Evolutionary conservation across 306 rosid species (phyloP).

Genomic region (Prunus kanzakura): DNA sequence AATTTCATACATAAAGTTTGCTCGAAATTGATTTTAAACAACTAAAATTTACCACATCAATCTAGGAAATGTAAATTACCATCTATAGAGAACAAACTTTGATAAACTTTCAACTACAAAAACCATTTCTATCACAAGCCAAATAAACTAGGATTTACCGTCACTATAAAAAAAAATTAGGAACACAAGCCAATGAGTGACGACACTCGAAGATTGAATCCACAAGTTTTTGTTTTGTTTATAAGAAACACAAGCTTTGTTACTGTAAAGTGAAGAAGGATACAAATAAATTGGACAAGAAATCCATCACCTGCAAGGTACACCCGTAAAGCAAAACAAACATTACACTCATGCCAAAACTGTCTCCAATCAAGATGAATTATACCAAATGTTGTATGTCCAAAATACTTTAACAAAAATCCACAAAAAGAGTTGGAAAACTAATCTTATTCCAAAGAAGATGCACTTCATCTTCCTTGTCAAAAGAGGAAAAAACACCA

Average conservation of each 20-base stretch:
- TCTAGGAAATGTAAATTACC: background rate
- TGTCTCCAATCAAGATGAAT: background rate
- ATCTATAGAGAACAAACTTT: background rate
- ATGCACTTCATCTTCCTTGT: background rate
- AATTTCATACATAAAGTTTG: background rate
- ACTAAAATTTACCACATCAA: background rate
- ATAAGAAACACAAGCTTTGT: background rate
- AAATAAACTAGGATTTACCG: background rate
- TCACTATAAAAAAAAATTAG: background rate
- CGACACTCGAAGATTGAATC: constrained; percentile 9
- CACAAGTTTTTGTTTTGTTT: background rate
- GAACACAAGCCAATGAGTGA: background rate
- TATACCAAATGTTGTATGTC: background rate
- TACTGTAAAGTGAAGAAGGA: background rate
- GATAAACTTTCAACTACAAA: background rate
- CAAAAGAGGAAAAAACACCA: background rate
- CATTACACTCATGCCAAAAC: background rate
- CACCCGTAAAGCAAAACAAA: background rate
- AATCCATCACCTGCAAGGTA: background rate
- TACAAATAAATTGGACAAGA: background rate
- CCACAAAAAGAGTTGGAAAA: background rate
- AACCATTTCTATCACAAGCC: background rate
- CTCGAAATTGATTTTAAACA: background rate
- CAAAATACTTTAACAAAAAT: background rate
- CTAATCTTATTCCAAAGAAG: background rate